phyloP scores from a whole-genome alignment of 805 yeast species.

The Novakomyces olei region DNA sequence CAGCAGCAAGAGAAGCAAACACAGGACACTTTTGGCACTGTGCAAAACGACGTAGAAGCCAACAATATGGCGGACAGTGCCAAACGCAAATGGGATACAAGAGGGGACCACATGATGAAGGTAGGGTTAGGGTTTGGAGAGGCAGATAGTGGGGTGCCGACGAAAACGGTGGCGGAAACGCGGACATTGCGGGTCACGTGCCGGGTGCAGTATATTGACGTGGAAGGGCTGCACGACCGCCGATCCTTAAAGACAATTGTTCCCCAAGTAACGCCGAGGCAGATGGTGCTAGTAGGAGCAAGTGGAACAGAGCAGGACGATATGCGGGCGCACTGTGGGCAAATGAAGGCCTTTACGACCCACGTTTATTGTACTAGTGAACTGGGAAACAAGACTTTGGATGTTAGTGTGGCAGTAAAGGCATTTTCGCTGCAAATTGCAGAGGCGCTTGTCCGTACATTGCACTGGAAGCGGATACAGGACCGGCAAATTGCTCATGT shows the following conservation, averaged over 20 bases:
- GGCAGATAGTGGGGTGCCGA: constrained; percentile 4
- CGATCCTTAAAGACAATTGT: constrained; percentile 61
- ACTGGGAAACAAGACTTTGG: constrained; percentile 9
- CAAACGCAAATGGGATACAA: constrained; percentile 7
- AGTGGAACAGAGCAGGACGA: constrained; percentile 5
- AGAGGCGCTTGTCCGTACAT: constrained; percentile 31
- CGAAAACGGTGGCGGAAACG: constrained; percentile 11
- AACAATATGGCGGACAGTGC: constrained; percentile 16
- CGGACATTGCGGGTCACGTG: constrained; percentile 35
- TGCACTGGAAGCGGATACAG: constrained; percentile 67
- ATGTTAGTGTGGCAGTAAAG: constrained; percentile 25
- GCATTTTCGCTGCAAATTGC: constrained; percentile 47
- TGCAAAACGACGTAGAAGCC: constrained; percentile 16
- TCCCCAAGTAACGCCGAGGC: constrained; percentile 57
- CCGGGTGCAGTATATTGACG: constrained; percentile 52
- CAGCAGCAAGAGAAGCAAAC: constrained; percentile 9
- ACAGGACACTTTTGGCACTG: constrained; percentile 12
- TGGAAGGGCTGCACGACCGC: constrained; percentile 64
- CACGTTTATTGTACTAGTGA: constrained; percentile 9
- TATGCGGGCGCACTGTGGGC: constrained; percentile 8
- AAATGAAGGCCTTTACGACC: constrained; percentile 12
- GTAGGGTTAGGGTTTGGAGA: not conserved
- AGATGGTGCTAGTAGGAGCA: constrained; percentile 36
- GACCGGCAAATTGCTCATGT: constrained; percentile 65
- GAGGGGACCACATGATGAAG: too few species aligned